Evolutionary conservation across 495 filamentous ascomycete species (phyloP).

Genomic region (Antarctomyces pellizariae): DNA sequence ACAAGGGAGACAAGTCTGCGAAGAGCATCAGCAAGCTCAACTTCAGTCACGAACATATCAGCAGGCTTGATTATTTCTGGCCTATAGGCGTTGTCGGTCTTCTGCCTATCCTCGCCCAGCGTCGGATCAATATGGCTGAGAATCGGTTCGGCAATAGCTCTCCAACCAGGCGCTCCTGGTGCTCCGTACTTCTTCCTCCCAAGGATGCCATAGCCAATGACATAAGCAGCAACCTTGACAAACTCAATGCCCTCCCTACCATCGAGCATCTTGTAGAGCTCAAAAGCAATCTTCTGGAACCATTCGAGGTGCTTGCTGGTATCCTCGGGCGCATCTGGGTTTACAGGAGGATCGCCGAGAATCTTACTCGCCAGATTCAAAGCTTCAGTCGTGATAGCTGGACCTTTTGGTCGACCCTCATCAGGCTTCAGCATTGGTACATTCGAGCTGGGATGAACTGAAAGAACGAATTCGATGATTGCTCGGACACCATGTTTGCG

Average conservation of each 20-base stretch:
- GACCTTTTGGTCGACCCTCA: slow-evolving; percentile 23
- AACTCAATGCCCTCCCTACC: slow-evolving; percentile 39
- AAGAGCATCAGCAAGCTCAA: slow-evolving; percentile 25
- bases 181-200: slow-evolving; percentile 42
- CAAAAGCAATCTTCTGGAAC: slow-evolving; percentile 39
- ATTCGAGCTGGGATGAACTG: slow-evolving; percentile 22
- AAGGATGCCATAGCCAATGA: slow-evolving; percentile 52
- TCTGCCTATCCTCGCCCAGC: slow-evolving; percentile 7
- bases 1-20: slow-evolving; percentile 32
- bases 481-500: slow-evolving; percentile 38
- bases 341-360: slow-evolving; percentile 35
- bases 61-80: slow-evolving; percentile 18
- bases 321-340: slow-evolving; percentile 25
- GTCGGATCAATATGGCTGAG: slow-evolving; percentile 35
- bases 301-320: no score
- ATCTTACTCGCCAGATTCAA: slow-evolving; percentile 40
- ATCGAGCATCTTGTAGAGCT: slow-evolving; percentile 43
- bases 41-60: slow-evolving; percentile 19
- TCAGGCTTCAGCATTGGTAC: slow-evolving; percentile 10
- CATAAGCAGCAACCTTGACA: slow-evolving; percentile 39
- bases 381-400: slow-evolving; percentile 48
- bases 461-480: slow-evolving; percentile 46
- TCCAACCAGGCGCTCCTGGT: slow-evolving; percentile 44
- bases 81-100: slow-evolving; percentile 11
- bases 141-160: slow-evolving; percentile 39